A percentile compares a stretch with the other conserved stretches of the same genome.
phyloP scores from a whole-genome alignment of 192 early-diverging fungal genomes.

The Kappamyces sp. region DNA sequence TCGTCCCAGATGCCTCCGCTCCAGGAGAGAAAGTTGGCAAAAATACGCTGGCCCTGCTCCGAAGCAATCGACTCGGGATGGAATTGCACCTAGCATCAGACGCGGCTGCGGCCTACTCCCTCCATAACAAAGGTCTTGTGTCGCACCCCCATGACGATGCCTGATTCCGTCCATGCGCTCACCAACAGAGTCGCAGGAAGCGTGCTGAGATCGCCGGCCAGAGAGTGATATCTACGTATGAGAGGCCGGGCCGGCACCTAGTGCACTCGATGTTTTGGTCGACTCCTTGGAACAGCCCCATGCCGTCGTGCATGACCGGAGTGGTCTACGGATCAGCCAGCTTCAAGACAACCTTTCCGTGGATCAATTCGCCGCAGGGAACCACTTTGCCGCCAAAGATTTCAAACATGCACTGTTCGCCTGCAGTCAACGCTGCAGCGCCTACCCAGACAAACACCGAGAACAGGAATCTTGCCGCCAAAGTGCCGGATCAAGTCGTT shows the following conservation, averaged over 20 bases:
- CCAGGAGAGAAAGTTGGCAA: conserved; percentile 86
- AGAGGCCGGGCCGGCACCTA: neutral
- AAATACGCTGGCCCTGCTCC: conserved; percentile 81
- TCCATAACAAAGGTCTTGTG: conserved; percentile 86
- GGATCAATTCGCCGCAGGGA: conserved; percentile 93
- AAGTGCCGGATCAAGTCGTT: conserved; percentile 79
- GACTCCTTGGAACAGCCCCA: conserved; percentile 79
- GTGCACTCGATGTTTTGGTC: conserved; percentile 83
- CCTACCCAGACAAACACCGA: conserved; percentile 80
- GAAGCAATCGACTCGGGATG: conserved; percentile 97
- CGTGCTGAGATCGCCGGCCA: conserved; percentile 78
- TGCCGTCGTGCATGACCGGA: conserved; percentile 83
- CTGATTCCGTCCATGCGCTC: conserved; percentile 76
- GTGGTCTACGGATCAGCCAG: conserved; percentile 42
- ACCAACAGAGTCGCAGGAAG: conserved; percentile 78
- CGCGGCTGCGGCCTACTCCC: conserved; percentile 34
- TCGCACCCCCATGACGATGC: conserved; percentile 92
- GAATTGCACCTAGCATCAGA: conserved; percentile 65
- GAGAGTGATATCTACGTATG: conserved; percentile 78
- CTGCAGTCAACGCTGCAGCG: too few relatives aligned
- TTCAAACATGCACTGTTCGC: conserved; percentile 94
- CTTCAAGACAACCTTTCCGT: conserved; percentile 63
- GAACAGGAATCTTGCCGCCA: conserved; percentile 79
- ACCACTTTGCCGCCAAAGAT: conserved; percentile 88
- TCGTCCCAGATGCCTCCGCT: conserved; percentile 81